Evolutionary conservation across 1,284 basidiomycete genomes (phyloP).

Genomic region (Porodaedalea pini): DNA sequence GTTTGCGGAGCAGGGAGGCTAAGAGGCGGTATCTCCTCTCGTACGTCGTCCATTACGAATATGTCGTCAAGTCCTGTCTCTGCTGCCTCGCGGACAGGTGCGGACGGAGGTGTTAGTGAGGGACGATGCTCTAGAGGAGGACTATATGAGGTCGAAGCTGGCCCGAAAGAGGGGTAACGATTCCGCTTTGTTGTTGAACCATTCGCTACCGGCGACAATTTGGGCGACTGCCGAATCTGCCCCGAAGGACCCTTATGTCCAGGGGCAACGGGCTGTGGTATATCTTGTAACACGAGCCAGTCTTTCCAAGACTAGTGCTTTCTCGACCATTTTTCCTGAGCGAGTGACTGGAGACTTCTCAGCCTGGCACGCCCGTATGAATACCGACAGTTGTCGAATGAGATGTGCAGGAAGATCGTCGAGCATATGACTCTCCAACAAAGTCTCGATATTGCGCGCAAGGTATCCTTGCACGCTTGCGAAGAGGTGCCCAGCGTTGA

Average conservation of each 20-base stretch:
- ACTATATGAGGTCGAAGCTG: conserved; percentile 31
- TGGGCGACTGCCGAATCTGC: conserved; percentile 42
- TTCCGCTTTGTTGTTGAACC: conserved; percentile 12
- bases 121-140: conserved; percentile 32
- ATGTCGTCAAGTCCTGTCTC: conserved; percentile 41
- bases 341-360: conserved; percentile 67
- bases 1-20: conserved; percentile 25
- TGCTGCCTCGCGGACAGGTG: conserved; percentile 20
- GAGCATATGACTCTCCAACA: conserved; percentile 80
- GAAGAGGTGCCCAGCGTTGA: conserved; percentile 70
- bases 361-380: conserved; percentile 61
- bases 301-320: conserved; percentile 64
- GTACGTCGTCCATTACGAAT: conserved; percentile 64
- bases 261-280: conserved; percentile 61
- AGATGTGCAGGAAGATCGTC: conserved; percentile 70
- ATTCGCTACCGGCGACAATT: conserved; percentile 43
- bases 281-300: conserved; percentile 81
- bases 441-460: conserved; percentile 79
- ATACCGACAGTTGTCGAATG: conserved; percentile 64
- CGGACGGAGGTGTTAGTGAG: conserved; percentile 20
- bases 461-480: conserved; percentile 81
- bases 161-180: conserved; percentile 21
- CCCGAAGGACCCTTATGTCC: conserved; percentile 32
- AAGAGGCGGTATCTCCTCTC: conserved; percentile 22
- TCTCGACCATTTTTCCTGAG: conserved; percentile 51